Evolutionary conservation across 805 yeast species (phyloP).

Genomic region (Clavispora vitiphila): DNA sequence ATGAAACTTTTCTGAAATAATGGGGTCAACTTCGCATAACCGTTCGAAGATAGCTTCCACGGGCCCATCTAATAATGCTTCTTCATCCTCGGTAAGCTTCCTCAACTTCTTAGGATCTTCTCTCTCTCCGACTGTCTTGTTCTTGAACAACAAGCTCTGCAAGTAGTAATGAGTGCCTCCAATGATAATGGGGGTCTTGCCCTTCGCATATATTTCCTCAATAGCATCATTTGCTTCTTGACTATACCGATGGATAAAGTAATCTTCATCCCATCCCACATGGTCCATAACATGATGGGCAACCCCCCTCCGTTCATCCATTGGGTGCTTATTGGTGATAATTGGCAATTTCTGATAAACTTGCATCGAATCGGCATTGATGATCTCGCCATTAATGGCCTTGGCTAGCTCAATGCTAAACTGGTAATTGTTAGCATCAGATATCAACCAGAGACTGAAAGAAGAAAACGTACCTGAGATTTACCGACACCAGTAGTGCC

Average conservation of each 20-base stretch:
- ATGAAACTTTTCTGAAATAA: conserved; percentile 75
- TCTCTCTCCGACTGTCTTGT: conserved; percentile 50
- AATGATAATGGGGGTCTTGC: conserved; percentile 79
- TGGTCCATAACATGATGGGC: conserved; percentile 88
- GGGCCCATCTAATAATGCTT: conserved; percentile 49
- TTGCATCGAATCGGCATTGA: conserved; percentile 97
- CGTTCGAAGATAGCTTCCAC: conserved; percentile 44
- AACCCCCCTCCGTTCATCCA: conserved; percentile 66
- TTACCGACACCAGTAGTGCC: conserved; percentile 98
- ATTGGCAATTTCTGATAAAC: conserved; percentile 69
- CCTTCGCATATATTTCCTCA: conserved; percentile 56
- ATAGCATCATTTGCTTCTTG: conserved; percentile 63
- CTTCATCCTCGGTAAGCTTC: conserved; percentile 30
- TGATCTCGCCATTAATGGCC: conserved; percentile 76
- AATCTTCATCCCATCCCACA: conserved; percentile 73
- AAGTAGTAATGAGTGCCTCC: conserved; percentile 97
- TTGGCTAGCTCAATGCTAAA: conserved; percentile 75
- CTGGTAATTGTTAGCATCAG: conserved; percentile 19
- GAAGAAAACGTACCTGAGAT: conserved; percentile 51
- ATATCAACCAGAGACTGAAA: background rate
- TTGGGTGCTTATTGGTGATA: conserved; percentile 91
- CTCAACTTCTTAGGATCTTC: conserved; percentile 18
- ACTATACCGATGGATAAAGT: conserved; percentile 73
- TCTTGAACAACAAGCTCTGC: conserved; percentile 69
- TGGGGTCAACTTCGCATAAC: conserved; percentile 59